A percentile compares a stretch with the other conserved stretches of the same genome.
These are phyloP conservation scores for Malus domestica DNA, from an alignment of 306 rosid genomes.

Conservation along the genomic window ASM211411v1 NC_041803.1:38260501-38261000, in stretches of 20 bases:
- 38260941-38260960: background rate
- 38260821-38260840: conserved; percentile 98
- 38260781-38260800: conserved; percentile 7
- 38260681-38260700: conserved; percentile 82
- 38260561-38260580: too few relatives aligned
- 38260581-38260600: conserved; percentile 45
- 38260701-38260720: conserved; percentile 96
- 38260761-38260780: background rate
- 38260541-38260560: too few relatives aligned
- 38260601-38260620: conserved; percentile 56
- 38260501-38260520: too few relatives aligned
- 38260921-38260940: background rate
- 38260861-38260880: conserved; percentile 72
- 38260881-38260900: conserved; percentile 89
- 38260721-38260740: conserved; percentile 75
- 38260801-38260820: conserved; percentile 8
- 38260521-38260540: too few relatives aligned
- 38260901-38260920: conserved; percentile 6
- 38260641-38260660: conserved; percentile 71
- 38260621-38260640: conserved; percentile 58
- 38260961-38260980: conserved; percentile 45
- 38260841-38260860: conserved; percentile 64
- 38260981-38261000: conserved; percentile 72
- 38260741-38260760: conserved; percentile 58
- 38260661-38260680: conserved; percentile 66